These are phyloP conservation scores for Leccinum longicurvipes DNA, from an alignment of 768 basidiomycete genomes.

Conservation along the genomic window DNA sequence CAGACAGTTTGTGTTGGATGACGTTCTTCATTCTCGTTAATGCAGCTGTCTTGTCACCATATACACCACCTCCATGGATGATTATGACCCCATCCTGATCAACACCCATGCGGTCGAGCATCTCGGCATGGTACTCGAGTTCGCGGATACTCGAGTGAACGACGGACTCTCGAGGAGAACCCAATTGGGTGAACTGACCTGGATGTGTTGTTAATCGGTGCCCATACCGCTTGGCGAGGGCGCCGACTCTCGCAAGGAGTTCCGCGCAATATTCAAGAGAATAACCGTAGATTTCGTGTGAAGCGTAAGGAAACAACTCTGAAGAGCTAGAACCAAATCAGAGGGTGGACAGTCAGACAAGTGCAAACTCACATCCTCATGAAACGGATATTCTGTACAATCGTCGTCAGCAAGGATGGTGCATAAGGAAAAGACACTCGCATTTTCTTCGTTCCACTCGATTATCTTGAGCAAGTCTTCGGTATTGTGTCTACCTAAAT, in stretches of 20 bases:
- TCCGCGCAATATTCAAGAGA: slow-evolving; percentile 68
- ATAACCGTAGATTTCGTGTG: slow-evolving; percentile 79
- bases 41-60: slow-evolving; percentile 73
- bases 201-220: slow-evolving; percentile 87
- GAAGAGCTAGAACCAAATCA: slow-evolving; percentile 49
- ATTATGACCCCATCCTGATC: slow-evolving; percentile 87
- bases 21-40: slow-evolving; percentile 71
- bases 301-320: slow-evolving; percentile 92
- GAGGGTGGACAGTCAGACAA: neutral
- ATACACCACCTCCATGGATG: slow-evolving; percentile 82
- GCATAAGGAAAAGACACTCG: slow-evolving; percentile 23
- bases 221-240: slow-evolving; percentile 62
- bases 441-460: slow-evolving; percentile 90
- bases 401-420: neutral
- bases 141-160: slow-evolving; percentile 76
- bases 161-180: slow-evolving; percentile 73
- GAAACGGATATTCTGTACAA: slow-evolving; percentile 66
- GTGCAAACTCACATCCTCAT: slow-evolving; percentile 53
- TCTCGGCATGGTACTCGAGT: slow-evolving; percentile 81
- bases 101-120: slow-evolving; percentile 81
- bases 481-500: slow-evolving; percentile 72
- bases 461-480: slow-evolving; percentile 71
- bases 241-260: slow-evolving; percentile 55
- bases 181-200: slow-evolving; percentile 82
- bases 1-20: slow-evolving; percentile 54